A percentile compares a stretch with the other conserved stretches of the same genome.
These are phyloP conservation scores for Ambrosia trifida DNA, from an alignment of 129 eudicot species.

Conservation along the genomic window DNA sequence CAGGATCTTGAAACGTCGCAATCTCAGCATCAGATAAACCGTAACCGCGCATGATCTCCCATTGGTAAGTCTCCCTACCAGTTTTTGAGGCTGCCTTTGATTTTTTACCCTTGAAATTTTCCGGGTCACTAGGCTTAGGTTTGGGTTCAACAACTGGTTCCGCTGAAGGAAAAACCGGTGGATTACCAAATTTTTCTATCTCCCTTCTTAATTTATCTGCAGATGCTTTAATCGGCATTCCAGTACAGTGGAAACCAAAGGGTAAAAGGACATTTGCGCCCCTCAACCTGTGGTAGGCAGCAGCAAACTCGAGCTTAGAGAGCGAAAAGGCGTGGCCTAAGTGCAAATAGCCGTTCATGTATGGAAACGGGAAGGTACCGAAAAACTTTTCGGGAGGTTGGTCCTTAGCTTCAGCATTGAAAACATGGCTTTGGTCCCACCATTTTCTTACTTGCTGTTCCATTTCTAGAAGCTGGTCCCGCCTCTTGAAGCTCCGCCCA, in stretches of 20 bases:
- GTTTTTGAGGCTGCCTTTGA: slow-evolving; percentile 71
- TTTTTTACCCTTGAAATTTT: slow-evolving; percentile 80
- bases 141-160: slow-evolving; percentile 37
- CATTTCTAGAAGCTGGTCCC: slow-evolving; percentile 63
- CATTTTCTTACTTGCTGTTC: slow-evolving; percentile 52
- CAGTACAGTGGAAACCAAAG: slow-evolving; percentile 87
- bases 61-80: slow-evolving; percentile 68
- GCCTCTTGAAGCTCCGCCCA: slow-evolving; percentile 63
- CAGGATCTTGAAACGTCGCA: slow-evolving; percentile 66
- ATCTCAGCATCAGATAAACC: slow-evolving; percentile 81
- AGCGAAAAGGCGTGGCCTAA: slow-evolving; percentile 85
- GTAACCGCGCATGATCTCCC: slow-evolving; percentile 90
- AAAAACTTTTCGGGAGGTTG: slow-evolving; percentile 72
- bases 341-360: slow-evolving; percentile 84
- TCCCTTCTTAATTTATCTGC: slow-evolving; percentile 82
- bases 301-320: slow-evolving; percentile 84
- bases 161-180: slow-evolving; percentile 60
- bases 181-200: slow-evolving; percentile 64
- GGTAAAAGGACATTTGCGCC: slow-evolving; percentile 89
- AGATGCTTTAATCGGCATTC: slow-evolving; percentile 93
- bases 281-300: slow-evolving; percentile 74
- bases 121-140: slow-evolving; percentile 41
- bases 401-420: slow-evolving; percentile 59
- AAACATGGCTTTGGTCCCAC: slow-evolving; percentile 73
- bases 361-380: slow-evolving; percentile 87